Evolutionary conservation across 345 rosid species (phyloP), one percentile per base, ranked within the genome.

Genomic region (Trapa incisa): DNA sequence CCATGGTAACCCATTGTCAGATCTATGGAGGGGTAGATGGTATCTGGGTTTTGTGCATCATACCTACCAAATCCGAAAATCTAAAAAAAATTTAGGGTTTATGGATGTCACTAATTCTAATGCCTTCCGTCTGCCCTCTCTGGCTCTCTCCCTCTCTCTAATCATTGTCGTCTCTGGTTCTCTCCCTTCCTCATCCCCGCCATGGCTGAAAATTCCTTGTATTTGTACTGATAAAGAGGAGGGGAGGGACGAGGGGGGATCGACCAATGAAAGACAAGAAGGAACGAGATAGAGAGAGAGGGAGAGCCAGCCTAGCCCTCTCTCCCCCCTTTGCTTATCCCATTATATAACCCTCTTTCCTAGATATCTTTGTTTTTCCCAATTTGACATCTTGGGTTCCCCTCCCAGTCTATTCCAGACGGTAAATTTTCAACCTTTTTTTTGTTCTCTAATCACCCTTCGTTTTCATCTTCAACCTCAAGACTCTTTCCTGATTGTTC

Each of bases 341-440:
- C 79, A 70, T 71, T 74, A 41, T 66, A 47, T 42, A 65, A 68
- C 76, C 74, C 76, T 22, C 29, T 74, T 79, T 68, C 72, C 80
- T 80, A 85, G 96, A 92, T 22, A 22, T 92, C 98, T 89, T 92
- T 85, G 76, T 47, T 80, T 52, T 75, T 76, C 80, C 76, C 80
- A 77, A 73, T 83, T 82, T 50, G 79, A 83, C 79, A 73, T 80
- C 87, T 65, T 80, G 87, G 85, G 83, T 82, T 79, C 73, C 80
- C 77, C 63, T 33, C 38, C 63, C 63, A 58, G 38, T 58, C 63
- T 32, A 37, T 71, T 71, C 82, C 58, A 65, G 56, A 71, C 72
- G 92, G 96, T 89, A 85, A 85, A 83, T 68, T 68, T 77, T 47
- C 72, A 73, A 29, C 73, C 71, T 68, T 50, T 70, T 54, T 58